Evolutionary conservation across 257 asterid species (phyloP), one percentile per base, ranked within the genome.

Genomic region (Sherardia arvensis): DNA sequence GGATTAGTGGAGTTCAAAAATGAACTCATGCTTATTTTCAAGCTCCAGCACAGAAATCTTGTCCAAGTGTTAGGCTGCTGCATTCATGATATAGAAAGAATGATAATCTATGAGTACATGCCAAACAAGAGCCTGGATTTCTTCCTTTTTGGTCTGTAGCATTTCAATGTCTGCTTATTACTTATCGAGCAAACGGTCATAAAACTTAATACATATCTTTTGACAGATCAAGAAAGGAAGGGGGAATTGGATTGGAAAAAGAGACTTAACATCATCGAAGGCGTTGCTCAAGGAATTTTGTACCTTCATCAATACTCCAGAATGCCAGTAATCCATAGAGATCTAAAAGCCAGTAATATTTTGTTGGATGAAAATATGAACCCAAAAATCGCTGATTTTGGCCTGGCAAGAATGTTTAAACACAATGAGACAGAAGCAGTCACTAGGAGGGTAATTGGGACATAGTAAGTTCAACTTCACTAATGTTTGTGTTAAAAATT

Each of bases 341-440:
- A 87, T 72, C 9, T 87, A 59, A 87, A 84, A 49, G 80, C 87
- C 11, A 61, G 83, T 67, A 85, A 87, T 66, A 77, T 87, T 22
- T 66, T 87, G 61, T 68, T 85, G 5, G 88, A 85, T 28, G 69
- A 83, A n/a, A 76, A 81, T 59, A 77, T 87, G 92, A 79, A 43
- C 30, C 87, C 90, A 4, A 83, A 83, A 76, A 84, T 87, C 62
- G 78, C 90, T 4, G 86, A 87, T 73, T 84, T 87, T 59, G 88
- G 92, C 7, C 81, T 83, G 65, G 91, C 89, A 7, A 77, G 87
- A n/a, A n/a, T n/a, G n/a, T n/a, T n/a, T n/a, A n/a, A n/a, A n/a
- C n/a, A n/a, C n/a, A n/a, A n/a, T n/a, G n/a, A n/a, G n/a, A n/a
- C n/a, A n/a, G n/a, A n/a, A n/a, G n/a, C n/a, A n/a, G n/a, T n/a